These are phyloP conservation scores for Fusarium praegraminearum DNA, from an alignment of 2,329 filamentous ascomycete species.

Conservation along the genomic window DNA sequence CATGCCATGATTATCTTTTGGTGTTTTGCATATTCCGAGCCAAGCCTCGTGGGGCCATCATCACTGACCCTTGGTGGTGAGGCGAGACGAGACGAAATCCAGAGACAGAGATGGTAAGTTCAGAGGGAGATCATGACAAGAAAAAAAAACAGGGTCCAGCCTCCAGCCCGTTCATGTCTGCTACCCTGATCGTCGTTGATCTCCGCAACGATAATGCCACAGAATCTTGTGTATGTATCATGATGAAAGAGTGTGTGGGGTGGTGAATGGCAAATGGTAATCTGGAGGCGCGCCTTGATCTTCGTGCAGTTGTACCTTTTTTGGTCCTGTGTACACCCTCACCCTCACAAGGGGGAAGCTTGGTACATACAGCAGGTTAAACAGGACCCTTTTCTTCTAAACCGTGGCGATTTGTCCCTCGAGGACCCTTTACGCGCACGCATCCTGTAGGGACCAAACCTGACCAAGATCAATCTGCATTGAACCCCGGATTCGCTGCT, in stretches of 20 bases:
- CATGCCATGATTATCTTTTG: slow-evolving; percentile 17
- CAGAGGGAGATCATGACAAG: slow-evolving; percentile 20
- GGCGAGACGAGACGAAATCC: not conserved
- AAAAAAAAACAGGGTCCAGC: slow-evolving; percentile 20
- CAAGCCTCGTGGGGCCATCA: slow-evolving; percentile 22
- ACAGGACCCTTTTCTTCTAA: slow-evolving; percentile 14
- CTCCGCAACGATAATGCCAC: slow-evolving; percentile 30
- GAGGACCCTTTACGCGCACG: slow-evolving; percentile 30
- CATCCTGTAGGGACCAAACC: not conserved
- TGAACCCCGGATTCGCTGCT: slow-evolving; percentile 14
- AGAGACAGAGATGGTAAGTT: not conserved
- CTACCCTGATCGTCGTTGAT: slow-evolving; percentile 34
- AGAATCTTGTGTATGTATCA: slow-evolving; percentile 10
- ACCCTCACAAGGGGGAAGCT: not conserved
- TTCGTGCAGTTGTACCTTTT: slow-evolving; percentile 28
- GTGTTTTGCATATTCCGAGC: slow-evolving; percentile 26
- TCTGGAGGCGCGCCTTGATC: slow-evolving; percentile 7
- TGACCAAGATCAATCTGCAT: slow-evolving; percentile 2
- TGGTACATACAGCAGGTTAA: not conserved
- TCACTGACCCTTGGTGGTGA: not conserved
- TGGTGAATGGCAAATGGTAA: slow-evolving; percentile 1
- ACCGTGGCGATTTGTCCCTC: slow-evolving; percentile 23
- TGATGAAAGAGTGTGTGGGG: slow-evolving; percentile 6
- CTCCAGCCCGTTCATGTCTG: slow-evolving; percentile 16
- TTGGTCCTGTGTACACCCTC: slow-evolving; percentile 21